phyloP scores from a whole-genome alignment of 371 early-diverging fungal genomes.

The Circinella umbellata region DNA sequence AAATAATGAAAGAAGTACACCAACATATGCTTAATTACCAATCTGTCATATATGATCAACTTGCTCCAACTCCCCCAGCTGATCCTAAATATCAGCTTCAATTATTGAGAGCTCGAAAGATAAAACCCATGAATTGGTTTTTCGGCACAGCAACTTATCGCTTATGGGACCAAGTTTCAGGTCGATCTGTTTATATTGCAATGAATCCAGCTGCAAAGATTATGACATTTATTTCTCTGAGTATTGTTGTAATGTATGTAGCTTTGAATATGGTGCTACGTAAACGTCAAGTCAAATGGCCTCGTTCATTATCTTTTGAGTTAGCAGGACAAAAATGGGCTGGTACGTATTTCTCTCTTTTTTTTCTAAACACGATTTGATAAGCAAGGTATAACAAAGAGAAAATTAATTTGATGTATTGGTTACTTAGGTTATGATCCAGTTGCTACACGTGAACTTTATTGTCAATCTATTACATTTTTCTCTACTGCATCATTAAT shows the following conservation, averaged over 20 bases:
- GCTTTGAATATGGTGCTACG: slow-evolving; percentile 22
- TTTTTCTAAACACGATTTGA: background rate
- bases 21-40: slow-evolving; percentile 31
- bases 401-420: no score
- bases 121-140: slow-evolving; percentile 27
- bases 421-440: background rate
- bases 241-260: slow-evolving; percentile 8
- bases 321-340: background rate
- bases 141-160: slow-evolving; percentile 15
- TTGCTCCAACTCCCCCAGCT: slow-evolving; percentile 13
- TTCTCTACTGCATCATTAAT: slow-evolving; percentile 25
- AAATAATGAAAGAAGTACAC: slow-evolving; percentile 37
- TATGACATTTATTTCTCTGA: slow-evolving; percentile 16
- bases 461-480: slow-evolving; percentile 28
- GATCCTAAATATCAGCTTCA: slow-evolving; percentile 1
- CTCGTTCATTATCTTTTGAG: background rate
- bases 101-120: background rate
- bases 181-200: slow-evolving; percentile 27
- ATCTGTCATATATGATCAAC: slow-evolving; percentile 23
- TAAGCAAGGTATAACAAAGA: no score
- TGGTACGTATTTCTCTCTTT: background rate
- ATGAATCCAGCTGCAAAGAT: slow-evolving; percentile 31
- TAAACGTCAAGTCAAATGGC: slow-evolving; percentile 35
- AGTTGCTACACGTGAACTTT: slow-evolving; percentile 19
- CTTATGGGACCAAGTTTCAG: slow-evolving; percentile 34